Conservation (phyloP, 2,329 filamentous ascomycete species). For the Xylariaceae sp. region DNA sequence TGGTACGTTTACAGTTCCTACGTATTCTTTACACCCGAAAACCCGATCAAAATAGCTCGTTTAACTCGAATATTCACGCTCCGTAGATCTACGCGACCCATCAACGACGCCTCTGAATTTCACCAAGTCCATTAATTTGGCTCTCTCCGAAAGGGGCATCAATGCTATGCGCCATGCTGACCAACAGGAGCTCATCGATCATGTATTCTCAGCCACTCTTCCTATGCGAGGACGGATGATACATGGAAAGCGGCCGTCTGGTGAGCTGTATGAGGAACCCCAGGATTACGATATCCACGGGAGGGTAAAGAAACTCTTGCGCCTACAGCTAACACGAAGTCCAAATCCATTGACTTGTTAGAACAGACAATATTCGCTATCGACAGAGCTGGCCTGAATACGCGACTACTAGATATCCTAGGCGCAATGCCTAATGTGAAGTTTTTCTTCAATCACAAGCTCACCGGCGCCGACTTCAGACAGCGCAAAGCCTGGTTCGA, state of each 20-base stretch:
- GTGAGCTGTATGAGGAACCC: slow-evolving; percentile 72
- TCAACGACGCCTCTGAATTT: slow-evolving; percentile 88
- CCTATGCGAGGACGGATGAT: slow-evolving; percentile 98
- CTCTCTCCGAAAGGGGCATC: slow-evolving; percentile 90
- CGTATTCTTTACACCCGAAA: too few relatives aligned
- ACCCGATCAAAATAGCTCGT: neutral
- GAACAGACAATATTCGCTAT: slow-evolving; percentile 78
- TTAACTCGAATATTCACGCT: slow-evolving; percentile 15
- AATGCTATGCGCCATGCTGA: slow-evolving; percentile 78
- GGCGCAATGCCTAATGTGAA: slow-evolving; percentile 86
- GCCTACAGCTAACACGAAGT: neutral
- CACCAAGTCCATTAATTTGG: slow-evolving; percentile 97
- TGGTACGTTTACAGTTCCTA: slow-evolving; percentile 60
- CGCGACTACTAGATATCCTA: slow-evolving; percentile 78
- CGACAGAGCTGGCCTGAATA: slow-evolving; percentile 83
- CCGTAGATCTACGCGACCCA: slow-evolving; percentile 80
- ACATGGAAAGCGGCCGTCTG: slow-evolving; percentile 68
- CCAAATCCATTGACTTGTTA: slow-evolving; percentile 3
- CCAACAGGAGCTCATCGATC: slow-evolving; percentile 68
- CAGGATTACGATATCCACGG: slow-evolving; percentile 91
- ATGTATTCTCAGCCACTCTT: slow-evolving; percentile 76
- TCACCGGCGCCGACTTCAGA: slow-evolving; percentile 86
- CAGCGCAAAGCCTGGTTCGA: slow-evolving; percentile 88
- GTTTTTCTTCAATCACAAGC: slow-evolving; percentile 90
- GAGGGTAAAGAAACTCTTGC: slow-evolving; percentile 58